Evolutionary conservation across 441 rosid genomes (phyloP).

Genomic region (Populus hybrid): DNA sequence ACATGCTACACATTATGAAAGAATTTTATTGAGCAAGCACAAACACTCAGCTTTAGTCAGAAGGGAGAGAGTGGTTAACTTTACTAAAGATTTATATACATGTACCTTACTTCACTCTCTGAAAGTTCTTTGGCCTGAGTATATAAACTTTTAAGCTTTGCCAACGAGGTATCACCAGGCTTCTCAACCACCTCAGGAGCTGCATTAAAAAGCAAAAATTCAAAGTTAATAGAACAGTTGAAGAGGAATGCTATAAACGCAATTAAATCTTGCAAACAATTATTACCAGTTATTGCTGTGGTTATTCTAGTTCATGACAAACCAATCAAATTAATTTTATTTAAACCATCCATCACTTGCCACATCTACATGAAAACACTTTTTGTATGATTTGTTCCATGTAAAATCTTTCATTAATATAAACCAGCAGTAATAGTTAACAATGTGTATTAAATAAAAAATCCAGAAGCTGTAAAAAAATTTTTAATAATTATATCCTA

Average conservation of each 20-base stretch:
- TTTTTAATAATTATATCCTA: neutral
- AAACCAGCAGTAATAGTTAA: constrained; percentile 1
- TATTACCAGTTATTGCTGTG: neutral
- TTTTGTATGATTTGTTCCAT: neutral
- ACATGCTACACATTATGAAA: neutral
- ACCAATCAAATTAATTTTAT: neutral
- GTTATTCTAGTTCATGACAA: neutral
- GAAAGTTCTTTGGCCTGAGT: constrained; percentile 83
- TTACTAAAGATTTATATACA: neutral
- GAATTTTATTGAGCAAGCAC: neutral
- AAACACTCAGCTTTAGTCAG: neutral
- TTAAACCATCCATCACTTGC: neutral
- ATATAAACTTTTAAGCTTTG: constrained; percentile 60
- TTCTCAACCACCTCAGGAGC: constrained; percentile 96
- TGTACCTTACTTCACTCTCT: constrained; percentile 78
- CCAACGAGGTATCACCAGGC: constrained; percentile 75
- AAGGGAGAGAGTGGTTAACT: neutral
- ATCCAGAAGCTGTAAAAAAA: neutral
- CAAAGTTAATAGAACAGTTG: neutral
- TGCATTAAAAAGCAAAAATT: constrained; percentile 36
- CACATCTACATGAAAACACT: neutral
- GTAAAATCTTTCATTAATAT: neutral
- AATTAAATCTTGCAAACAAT: too few relatives aligned
- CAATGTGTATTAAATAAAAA: neutral
- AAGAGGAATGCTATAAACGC: neutral